Evolutionary conservation across 2,329 filamentous ascomycete genomes (phyloP).

Genomic region (Botrytis aclada): DNA sequence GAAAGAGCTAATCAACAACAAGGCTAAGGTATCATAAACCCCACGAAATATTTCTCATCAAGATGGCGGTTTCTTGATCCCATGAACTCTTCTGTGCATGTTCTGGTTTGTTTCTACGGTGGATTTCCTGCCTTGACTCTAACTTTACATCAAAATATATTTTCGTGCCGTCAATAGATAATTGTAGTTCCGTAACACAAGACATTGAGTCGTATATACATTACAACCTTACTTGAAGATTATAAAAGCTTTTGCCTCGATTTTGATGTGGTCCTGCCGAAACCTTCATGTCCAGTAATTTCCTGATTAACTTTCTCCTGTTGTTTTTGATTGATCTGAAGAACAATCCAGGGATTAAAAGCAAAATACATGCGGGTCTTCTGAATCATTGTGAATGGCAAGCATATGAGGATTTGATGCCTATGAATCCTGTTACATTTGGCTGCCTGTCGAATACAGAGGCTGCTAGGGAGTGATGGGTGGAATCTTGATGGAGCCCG

Average conservation of each 20-base stretch:
- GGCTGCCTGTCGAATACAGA: background rate
- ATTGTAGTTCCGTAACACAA: background rate
- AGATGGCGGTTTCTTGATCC: background rate
- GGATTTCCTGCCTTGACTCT: too few species aligned
- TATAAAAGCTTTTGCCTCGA: background rate
- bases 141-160: background rate
- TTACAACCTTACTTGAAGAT: background rate
- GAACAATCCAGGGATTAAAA: too few species aligned
- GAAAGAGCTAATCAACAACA: background rate
- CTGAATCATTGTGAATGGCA: background rate
- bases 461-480: too few species aligned
- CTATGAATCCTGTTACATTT: background rate
- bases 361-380: fast-evolving
- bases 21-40: background rate
- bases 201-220: background rate
- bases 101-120: background rate
- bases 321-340: background rate
- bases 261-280: background rate
- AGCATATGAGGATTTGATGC: background rate
- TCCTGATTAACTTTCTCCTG: background rate
- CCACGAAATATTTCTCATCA: fast-evolving
- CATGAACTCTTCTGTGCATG: too few species aligned
- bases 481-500: background rate
- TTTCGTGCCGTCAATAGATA: too few species aligned
- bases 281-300: background rate